phyloP scores from a whole-genome alignment of 2,329 filamentous ascomycete genomes.

The Colletotrichum viniferum region DNA sequence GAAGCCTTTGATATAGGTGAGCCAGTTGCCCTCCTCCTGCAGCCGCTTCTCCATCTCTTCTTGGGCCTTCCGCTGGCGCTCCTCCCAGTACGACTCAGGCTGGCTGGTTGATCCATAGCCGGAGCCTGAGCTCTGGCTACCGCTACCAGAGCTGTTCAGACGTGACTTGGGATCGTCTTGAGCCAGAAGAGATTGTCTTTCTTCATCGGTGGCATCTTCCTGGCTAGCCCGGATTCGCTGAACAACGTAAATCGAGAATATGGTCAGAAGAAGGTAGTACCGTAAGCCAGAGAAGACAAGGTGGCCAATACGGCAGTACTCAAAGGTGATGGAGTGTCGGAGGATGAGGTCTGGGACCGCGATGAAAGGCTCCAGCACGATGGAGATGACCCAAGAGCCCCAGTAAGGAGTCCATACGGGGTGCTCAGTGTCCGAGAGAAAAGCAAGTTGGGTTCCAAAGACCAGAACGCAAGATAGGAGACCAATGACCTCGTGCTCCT shows the following conservation, averaged over 20 bases:
- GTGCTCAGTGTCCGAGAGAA: conserved; percentile 53
- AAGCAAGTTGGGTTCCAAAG: conserved; percentile 65
- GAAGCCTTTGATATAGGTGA: conserved; percentile 78
- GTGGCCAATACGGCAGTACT: conserved; percentile 15
- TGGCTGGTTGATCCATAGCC: conserved; percentile 50
- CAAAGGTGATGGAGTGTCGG: conserved; percentile 28
- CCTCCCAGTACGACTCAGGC: conserved; percentile 60
- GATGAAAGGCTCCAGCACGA: conserved; percentile 59
- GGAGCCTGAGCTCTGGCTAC: conserved; percentile 26
- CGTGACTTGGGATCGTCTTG: conserved; percentile 28
- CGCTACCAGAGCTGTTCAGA: conserved; percentile 25
- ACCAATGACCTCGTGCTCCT: conserved; percentile 58
- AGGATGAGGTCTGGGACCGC: conserved; percentile 32
- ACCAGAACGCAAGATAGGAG: conserved; percentile 65
- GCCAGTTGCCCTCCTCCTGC: conserved; percentile 77
- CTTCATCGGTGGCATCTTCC: conserved; percentile 50
- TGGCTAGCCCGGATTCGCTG: conserved; percentile 17
- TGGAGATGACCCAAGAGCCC: conserved; percentile 64
- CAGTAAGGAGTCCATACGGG: conserved; percentile 68
- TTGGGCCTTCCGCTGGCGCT: conserved; percentile 54
- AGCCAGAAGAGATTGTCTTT: conserved; percentile 60
- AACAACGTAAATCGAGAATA: conserved; percentile 13
- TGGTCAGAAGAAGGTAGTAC: conserved; percentile 13
- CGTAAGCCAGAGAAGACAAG: conserved; percentile 14
- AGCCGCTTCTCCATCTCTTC: conserved; percentile 70